These are phyloP conservation scores for Sindora glabra DNA, from an alignment of 306 rosid species.

Conservation along the genomic window DNA sequence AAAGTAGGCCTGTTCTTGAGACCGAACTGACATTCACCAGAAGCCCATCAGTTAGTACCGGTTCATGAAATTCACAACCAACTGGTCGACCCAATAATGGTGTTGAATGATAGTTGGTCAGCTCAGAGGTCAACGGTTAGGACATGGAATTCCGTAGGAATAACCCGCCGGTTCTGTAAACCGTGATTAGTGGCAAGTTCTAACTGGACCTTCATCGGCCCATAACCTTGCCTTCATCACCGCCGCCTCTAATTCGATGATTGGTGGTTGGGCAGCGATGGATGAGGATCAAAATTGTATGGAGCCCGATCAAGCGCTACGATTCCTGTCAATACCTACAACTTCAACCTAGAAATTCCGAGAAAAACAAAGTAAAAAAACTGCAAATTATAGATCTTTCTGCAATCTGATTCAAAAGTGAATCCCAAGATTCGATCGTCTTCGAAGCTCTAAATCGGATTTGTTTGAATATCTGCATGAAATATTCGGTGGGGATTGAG, in stretches of 20 bases:
- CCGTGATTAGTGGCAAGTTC: too few species aligned
- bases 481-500: constrained; percentile 19
- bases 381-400: background rate
- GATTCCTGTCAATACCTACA: background rate
- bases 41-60: too few species aligned
- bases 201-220: too few species aligned
- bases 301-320: background rate
- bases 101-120: too few species aligned
- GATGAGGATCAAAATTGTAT: background rate
- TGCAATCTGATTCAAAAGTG: background rate
- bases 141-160: too few species aligned
- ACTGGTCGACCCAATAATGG: too few species aligned
- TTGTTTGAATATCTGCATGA: constrained; percentile 37
- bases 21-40: too few species aligned
- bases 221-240: too few species aligned
- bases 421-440: background rate
- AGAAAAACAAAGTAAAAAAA: background rate
- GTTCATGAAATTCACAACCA: too few species aligned
- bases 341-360: background rate
- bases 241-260: background rate
- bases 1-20: too few species aligned
- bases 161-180: too few species aligned
- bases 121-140: too few species aligned
- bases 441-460: constrained; percentile 6
- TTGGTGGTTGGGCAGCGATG: background rate